These are phyloP conservation scores for Solanum etuberosum DNA, from an alignment of 257 asterid genomes.

Conservation along the genomic window DNA sequence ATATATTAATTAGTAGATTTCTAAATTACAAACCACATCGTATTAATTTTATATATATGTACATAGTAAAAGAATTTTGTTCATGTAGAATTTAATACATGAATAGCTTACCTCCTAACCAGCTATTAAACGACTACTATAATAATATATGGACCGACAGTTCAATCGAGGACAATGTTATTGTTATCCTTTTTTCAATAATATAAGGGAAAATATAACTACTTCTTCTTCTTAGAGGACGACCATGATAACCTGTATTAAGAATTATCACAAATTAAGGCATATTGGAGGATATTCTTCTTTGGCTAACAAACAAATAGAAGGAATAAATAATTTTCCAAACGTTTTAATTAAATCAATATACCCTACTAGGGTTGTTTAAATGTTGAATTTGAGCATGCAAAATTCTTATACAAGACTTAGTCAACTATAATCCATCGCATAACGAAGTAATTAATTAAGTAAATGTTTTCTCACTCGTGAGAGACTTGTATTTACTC, in stretches of 20 bases:
- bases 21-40: background rate
- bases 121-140: no score
- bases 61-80: background rate
- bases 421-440: background rate
- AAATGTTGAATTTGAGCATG: background rate
- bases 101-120: background rate
- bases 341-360: background rate
- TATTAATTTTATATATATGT: no score
- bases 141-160: no score
- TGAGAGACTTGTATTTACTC: background rate
- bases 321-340: background rate
- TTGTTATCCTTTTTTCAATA: background rate
- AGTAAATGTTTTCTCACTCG: background rate
- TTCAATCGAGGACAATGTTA: background rate
- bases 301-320: background rate
- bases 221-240: background rate
- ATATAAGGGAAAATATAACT: background rate
- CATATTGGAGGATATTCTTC: background rate
- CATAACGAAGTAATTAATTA: background rate
- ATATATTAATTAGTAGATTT: background rate
- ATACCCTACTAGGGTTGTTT: background rate
- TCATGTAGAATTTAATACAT: no score
- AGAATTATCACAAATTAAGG: background rate
- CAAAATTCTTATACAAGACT: background rate
- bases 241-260: background rate